phyloP scores from a whole-genome alignment of 2,329 filamentous ascomycete species.

The Kalaharituber pfeilii region DNA sequence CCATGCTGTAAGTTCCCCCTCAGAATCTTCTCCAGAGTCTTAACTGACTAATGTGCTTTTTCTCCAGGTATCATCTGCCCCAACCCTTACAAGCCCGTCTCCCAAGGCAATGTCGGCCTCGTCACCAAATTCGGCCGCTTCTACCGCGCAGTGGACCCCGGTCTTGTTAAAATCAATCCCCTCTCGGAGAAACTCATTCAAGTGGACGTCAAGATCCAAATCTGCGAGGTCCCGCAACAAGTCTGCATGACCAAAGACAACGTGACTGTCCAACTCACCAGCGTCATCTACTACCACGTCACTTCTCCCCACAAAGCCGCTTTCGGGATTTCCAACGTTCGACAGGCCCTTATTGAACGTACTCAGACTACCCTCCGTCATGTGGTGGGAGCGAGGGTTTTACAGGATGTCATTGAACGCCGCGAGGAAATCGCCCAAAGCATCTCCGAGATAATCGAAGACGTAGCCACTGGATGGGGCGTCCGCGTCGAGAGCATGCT shows the following conservation, averaged over 20 bases:
- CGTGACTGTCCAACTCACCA: constrained; percentile 80
- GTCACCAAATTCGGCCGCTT: constrained; percentile 93
- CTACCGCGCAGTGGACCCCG: constrained; percentile 87
- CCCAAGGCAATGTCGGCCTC: constrained; percentile 84
- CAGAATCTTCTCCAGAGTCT: neutral
- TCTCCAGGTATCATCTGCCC: constrained; percentile 44
- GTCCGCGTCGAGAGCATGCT: constrained; percentile 96
- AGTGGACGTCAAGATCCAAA: constrained; percentile 98
- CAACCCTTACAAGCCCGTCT: constrained; percentile 86
- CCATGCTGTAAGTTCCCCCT: constrained; percentile 54
- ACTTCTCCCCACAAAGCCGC: constrained; percentile 88
- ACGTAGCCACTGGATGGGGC: constrained; percentile 85
- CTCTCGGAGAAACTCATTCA: constrained; percentile 77
- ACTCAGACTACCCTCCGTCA: constrained; percentile 96
- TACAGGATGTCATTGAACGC: constrained; percentile 96
- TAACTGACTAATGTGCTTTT: neutral
- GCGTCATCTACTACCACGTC: constrained; percentile 98
- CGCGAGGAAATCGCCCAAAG: constrained; percentile 91
- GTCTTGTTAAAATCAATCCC: constrained; percentile 93
- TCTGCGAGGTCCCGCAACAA: constrained; percentile 87
- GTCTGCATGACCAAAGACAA: constrained; percentile 99
- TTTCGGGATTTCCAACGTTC: constrained; percentile 88
- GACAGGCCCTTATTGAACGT: constrained; percentile 89
- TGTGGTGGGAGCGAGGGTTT: constrained; percentile 82
- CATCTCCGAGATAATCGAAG: constrained; percentile 93